Percentiles rank a stretch among this genome's conserved stretches.
Conservation (phyloP, 2,329 filamentous ascomycete species). For the Sordariomycetes sp. region DNA sequence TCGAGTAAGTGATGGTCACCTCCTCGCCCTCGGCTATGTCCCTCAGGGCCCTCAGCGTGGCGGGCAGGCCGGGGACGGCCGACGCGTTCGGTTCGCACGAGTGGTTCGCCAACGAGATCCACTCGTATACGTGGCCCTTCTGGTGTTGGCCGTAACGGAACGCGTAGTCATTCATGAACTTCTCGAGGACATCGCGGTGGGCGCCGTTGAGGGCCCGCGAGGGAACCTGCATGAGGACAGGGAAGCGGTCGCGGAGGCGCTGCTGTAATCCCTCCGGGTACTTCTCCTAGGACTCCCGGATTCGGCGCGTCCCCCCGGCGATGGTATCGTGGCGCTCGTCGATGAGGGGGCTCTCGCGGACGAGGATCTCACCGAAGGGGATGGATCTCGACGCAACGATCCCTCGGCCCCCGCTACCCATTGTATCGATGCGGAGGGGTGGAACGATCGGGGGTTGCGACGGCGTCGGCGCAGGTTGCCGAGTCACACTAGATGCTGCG, state of each 20-base stretch:
- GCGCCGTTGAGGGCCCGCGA: background rate
- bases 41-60: conserved; percentile 6
- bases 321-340: conserved; percentile 12
- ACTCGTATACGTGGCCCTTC: conserved; percentile 5
- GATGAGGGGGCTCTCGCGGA: conserved; percentile 13
- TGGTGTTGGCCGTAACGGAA: conserved; percentile 13
- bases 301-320: background rate
- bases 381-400: background rate
- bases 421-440: background rate
- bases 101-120: conserved; percentile 1
- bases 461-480: background rate
- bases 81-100: background rate
- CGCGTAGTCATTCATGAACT: background rate
- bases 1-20: conserved; percentile 3
- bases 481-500: background rate
- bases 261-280: background rate
- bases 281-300: conserved; percentile 1
- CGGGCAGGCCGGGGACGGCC: background rate
- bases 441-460: background rate
- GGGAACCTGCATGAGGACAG: background rate
- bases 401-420: background rate
- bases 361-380: background rate
- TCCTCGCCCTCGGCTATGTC: conserved; percentile 1
- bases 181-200: background rate
- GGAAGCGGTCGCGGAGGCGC: background rate